A percentile compares a stretch with the other conserved stretches of the same genome.
These are phyloP conservation scores for Lactarius hengduanensis DNA, from an alignment of 768 basidiomycete genomes.

Conservation along the genomic window DNA sequence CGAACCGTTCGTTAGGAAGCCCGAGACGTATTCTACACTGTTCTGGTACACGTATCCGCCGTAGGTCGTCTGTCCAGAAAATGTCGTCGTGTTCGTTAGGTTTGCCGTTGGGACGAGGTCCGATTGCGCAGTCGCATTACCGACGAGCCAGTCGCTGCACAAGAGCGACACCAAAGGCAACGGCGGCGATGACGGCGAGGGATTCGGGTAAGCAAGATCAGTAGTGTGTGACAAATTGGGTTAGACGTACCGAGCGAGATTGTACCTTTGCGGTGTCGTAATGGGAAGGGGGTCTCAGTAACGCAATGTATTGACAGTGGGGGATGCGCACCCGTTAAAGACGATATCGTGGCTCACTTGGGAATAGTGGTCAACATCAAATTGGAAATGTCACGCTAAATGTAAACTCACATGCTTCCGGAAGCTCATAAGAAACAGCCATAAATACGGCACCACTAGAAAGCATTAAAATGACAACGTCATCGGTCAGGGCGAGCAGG, in stretches of 20 bases:
- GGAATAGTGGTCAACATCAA: background rate
- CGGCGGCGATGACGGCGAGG: background rate
- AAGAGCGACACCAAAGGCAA: background rate
- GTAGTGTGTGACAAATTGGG: background rate
- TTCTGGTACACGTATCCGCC: constrained; percentile 74
- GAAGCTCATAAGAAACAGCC: constrained; percentile 71
- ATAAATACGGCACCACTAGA: constrained; percentile 70
- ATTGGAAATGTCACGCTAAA: background rate
- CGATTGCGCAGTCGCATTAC: constrained; percentile 64
- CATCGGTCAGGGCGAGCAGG: background rate
- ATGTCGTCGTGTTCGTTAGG: constrained; percentile 61
- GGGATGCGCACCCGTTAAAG: constrained; percentile 53
- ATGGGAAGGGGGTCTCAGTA: constrained; percentile 9
- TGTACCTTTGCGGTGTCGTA: constrained; percentile 48
- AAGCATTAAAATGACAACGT: background rate
- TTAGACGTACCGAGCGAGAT: constrained; percentile 60
- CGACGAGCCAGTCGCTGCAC: constrained; percentile 76
- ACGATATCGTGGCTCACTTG: constrained; percentile 69
- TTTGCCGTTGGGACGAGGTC: constrained; percentile 43
- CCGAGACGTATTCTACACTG: constrained; percentile 63
- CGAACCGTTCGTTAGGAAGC: constrained; percentile 68
- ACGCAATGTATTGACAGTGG: background rate
- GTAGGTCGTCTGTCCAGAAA: constrained; percentile 59
- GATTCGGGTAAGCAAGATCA: background rate
- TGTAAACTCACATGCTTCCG: constrained; percentile 51